These are phyloP conservation scores for Casuarina glauca DNA, from an alignment of 306 rosid genomes.

Conservation along the genomic window DNA sequence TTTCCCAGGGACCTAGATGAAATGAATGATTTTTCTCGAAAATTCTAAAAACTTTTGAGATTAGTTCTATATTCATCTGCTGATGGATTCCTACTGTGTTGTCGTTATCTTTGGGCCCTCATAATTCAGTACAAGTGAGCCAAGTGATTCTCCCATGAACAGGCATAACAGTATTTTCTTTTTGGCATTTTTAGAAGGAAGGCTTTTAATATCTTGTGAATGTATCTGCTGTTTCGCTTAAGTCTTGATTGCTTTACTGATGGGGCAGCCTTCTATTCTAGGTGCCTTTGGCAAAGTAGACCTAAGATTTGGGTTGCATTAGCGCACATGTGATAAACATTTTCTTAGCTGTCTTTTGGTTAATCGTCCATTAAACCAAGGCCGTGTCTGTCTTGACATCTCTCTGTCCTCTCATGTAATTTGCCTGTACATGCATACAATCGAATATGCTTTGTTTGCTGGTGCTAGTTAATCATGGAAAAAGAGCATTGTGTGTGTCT, in stretches of 20 bases:
- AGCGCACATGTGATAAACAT: not conserved
- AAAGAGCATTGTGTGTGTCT: not conserved
- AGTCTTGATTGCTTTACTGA: slow-evolving; percentile 1
- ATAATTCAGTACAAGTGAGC: not conserved
- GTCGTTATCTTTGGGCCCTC: not conserved
- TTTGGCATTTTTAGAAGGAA: not conserved
- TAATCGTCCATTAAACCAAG: not conserved
- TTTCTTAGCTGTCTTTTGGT: not conserved
- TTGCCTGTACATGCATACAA: not conserved
- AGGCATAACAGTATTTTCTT: not conserved
- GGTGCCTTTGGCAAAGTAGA: not conserved
- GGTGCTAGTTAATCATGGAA: not conserved
- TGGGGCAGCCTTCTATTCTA: not conserved
- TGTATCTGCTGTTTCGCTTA: not conserved
- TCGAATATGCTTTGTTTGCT: not conserved
- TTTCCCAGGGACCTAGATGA: too few species aligned
- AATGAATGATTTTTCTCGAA: too few species aligned
- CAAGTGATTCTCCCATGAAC: not conserved
- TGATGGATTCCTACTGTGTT: not conserved
- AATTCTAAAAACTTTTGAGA: too few species aligned
- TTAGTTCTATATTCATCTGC: not conserved
- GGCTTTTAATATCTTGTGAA: not conserved
- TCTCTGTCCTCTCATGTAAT: not conserved
- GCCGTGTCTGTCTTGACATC: not conserved
- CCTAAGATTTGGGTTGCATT: not conserved